Evolutionary conservation across 345 rosid genomes (phyloP), one percentile per base, ranked within the genome.

Genomic region (Hibiscus tridactylites): DNA sequence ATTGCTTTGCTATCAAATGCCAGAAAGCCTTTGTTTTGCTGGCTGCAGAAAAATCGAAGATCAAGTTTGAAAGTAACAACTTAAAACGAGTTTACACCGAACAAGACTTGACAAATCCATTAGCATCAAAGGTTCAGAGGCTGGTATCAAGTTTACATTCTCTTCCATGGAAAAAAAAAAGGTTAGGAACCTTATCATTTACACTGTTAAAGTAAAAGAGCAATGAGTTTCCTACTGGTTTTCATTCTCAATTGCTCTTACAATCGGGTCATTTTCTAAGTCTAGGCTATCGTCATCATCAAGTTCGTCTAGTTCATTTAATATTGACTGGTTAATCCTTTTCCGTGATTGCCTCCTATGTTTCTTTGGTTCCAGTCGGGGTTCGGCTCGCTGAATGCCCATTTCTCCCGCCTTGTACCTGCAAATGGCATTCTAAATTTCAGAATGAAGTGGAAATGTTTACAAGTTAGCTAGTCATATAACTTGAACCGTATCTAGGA

Each of bases 321-420:
- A 68, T 71, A 87, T 49, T 1, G 91, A 84, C 77, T 91, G 96
- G 77, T 91, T 91, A 9, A 84, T 85, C 70, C 78, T 86, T 82
- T 85, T 91, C 44, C 97, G 88, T 13, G 93, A 91, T 63, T 80
- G 85, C 42, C 96, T 88, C 71, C 97, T 80, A 61, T 93, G 91
- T 84, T 91, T 93, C 78, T 93, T 91, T 12, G 81, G 87, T 72
- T 86, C 86, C 77, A 89, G 78, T 58, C 88, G 76, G 6, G 96
- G 94, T 70, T 91, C 97, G 2, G 92, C 92, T 71, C 85, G 92
- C 81, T 85, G 81, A 19, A 86, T 84, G 26, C 92, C 98, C 91
- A 81, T 85, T 37, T 77, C 86, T 72, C 96, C 94, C 37, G 79
- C 79, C 70, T 90, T 91, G 79, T 84, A 89, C 83, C 96, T 91